Conservation (phyloP, 805 yeast genomes). For the Wickerhamia fluorescens region DNA sequence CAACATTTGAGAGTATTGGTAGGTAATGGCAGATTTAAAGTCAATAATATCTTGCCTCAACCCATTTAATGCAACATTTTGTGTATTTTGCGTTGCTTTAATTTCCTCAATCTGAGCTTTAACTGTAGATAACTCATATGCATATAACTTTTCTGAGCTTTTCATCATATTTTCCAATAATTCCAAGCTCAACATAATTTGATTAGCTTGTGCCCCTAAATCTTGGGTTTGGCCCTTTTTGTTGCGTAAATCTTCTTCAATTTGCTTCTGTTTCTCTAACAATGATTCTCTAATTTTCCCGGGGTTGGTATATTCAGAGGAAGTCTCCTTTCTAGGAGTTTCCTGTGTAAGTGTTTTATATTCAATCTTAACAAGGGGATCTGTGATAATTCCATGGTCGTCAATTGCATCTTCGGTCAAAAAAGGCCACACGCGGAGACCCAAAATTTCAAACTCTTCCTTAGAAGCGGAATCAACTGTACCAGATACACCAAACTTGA, state of each 20-base stretch:
- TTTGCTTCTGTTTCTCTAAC: conserved; percentile 23
- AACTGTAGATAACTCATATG: conserved; percentile 6
- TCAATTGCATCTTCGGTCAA: conserved; percentile 50
- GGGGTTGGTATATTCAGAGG: conserved; percentile 9
- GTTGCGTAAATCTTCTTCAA: too few relatives aligned
- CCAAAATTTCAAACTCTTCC: conserved; percentile 62
- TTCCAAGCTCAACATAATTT: background rate
- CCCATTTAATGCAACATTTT: conserved; percentile 11
- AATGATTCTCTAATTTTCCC: conserved; percentile 25
- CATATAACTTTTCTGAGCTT: conserved; percentile 3
- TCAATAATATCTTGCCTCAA: conserved; percentile 14
- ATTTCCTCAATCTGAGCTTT: conserved; percentile 11
- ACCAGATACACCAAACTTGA: conserved; percentile 51
- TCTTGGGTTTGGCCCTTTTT: background rate
- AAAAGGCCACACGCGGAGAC: conserved; percentile 47
- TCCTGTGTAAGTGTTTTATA: conserved; percentile 12
- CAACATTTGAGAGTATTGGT: conserved; percentile 27
- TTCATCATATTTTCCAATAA: conserved; percentile 3
- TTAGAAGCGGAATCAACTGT: conserved; percentile 25
- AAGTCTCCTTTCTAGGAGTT: conserved; percentile 1
- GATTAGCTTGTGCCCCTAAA: conserved; percentile 1
- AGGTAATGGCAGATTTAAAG: conserved; percentile 15
- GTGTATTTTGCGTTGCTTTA: conserved; percentile 11
- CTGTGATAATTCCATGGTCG: conserved; percentile 46
- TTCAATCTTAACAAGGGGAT: conserved; percentile 28